Evolutionary conservation across 495 filamentous ascomycete genomes (phyloP), one percentile per base, ranked within the genome.

Genomic region (Talaromyces stipitatus): DNA sequence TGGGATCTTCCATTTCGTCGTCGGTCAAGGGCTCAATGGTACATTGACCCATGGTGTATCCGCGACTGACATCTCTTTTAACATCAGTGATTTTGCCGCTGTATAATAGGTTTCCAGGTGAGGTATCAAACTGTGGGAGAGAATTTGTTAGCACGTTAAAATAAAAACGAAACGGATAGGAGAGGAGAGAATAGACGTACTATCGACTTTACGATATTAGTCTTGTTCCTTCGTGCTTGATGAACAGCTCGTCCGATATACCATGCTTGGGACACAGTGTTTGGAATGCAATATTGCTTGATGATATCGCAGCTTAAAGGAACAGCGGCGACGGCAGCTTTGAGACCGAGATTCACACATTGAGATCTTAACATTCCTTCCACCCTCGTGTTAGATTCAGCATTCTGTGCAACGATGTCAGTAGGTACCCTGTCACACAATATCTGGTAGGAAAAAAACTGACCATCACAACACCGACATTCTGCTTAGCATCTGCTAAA

Each of bases 1-100:
- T n/a, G 18, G 20, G 29, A n/a, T 22, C 24, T 43, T 66, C 61
- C 22, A 27, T 28, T 45, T 62, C 62, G 6, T 64, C 62, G 10
- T n/a, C 54, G 27, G 77, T 74, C 14, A 62, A 52, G 6, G 62
- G 62, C 23, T 57, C 54, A 55, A 84, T 77, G n/a, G 78, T 71
- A 55, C 78, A 79, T 56, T 78, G 73, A 4, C 82, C 83, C 64
- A 82, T 82, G 33, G 80, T 69, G 51, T 85, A 79, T 1, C 64
- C 66, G 62, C 73, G 77, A 20, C 72, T 65, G 50, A 87, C 61
- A 3, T 73, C 76, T 16, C 80, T 66, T 56, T 81, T 75, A 0
- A 85, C 84, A 4, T 75, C 77, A 8, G 81, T 72, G 54, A 85
- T 83, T 64, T 87, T 87, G 22, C 84, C 84, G 55, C 74, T 76